Evolutionary conservation across 768 basidiomycete species (phyloP), one percentile per base, ranked within the genome.

Genomic region (Dentipellis sp.): DNA sequence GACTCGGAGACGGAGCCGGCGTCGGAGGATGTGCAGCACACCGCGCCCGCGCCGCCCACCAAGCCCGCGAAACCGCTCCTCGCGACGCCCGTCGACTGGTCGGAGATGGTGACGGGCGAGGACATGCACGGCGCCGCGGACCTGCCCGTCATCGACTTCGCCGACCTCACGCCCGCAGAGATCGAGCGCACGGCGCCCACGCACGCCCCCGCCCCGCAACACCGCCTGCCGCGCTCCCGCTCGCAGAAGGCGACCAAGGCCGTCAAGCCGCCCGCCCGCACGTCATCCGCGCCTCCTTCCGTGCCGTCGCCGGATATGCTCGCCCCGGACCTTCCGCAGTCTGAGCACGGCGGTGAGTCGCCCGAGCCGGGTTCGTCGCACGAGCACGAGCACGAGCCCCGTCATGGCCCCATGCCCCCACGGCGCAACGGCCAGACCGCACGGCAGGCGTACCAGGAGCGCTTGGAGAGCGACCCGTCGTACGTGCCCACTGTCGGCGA

Each of bases 401-500:
- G 63, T 57, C 61, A 64, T 74, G 80, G 21, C 68, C 67, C 54
- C 67, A 67, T 57, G 17, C 66, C 59, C 56, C 63, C 51, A 50
- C 78, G 77, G 14, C 71, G 72, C 19, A 62, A 74, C 2, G 80
- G 80, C 3, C 83, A 81, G 56, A 77, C 80, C 21, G 89, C 84
- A 39, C 88, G 93, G 50, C 90, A 93, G 67, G 88, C 83, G 17
- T 95, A 97, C 69, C 85, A 91, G 59, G 80, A 89, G 60, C 83
- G 86, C 34, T 75, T 95, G 22, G 85, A 91, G 56, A 75, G 71
- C 10, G 94, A 97, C 67, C 93, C 94, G 1, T 89, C 91, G 2
- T 93, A 85, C 67, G 88, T 91, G 29, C 94, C 94, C 21, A 87
- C 84, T 22, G 88, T 94, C 21, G 94, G 94, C 54, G 86, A 86